Base-by-base conservation (phyloP, 306 rosid genomes). In the Casuarina cunninghamiana region DNA sequence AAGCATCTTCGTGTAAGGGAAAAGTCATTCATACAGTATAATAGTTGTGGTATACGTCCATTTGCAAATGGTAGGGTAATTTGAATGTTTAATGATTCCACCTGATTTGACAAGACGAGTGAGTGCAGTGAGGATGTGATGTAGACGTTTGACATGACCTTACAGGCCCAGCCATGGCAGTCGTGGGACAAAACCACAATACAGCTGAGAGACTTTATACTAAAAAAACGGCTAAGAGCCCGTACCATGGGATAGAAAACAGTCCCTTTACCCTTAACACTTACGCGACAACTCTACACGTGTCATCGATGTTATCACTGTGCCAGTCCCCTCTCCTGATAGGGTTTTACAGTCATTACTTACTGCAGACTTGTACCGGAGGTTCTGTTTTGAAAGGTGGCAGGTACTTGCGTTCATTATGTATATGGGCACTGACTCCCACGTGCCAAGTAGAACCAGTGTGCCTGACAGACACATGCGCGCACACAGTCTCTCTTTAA, bases 131-230 rank as follows among this genome's bases (percentile, higher is more conserved):
- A 85, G 73, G 49, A 21, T 79, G 71, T 63, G 83, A 85, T 77
- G 83, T 77, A 82, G 93, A 85, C 89, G 58, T 82, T 65, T 89
- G 93, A 85, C 57, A 78, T 89, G 90, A 89, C 89, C 83, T 66
- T 73, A 83, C 87, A 55, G 32, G 2, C 65, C 15, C 19, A 15
- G 19, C 65, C 38, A 58, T 11, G 32, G 58, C 62, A 72, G 57
- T 37, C 13, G 3, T 37, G 75, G 46, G 48, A 74, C 71, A 46
- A 7, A 67, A n/a, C 8, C 54, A 51, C 16, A 9, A 0, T 35
- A 26, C 51, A 62, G 12, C 35, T 9, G 13, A 43, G 44, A 21
- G 0, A 66, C 73, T 53, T 75, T 78, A 69, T 60, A 57, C 70
- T 44, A 17, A 61, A 32, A 82, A 85, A 79, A 79, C 88, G 82